Evolutionary conservation across 768 basidiomycete genomes (phyloP).

Genomic region (Saitozyma podzolica): DNA sequence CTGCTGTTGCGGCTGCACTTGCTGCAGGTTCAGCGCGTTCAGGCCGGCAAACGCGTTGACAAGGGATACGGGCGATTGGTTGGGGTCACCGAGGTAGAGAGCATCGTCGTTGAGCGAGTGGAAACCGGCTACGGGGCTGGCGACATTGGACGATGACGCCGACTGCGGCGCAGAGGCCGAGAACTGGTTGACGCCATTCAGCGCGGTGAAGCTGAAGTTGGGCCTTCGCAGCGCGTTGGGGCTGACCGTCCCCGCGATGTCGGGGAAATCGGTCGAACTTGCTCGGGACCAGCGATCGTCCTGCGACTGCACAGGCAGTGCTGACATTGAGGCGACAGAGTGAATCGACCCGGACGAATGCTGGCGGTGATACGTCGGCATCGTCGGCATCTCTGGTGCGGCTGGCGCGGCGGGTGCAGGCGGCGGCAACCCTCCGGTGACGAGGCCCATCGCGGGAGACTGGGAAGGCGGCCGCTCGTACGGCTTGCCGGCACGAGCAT

Average conservation of each 20-base stretch:
- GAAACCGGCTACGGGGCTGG: conserved; percentile 16
- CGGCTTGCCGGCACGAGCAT: conserved; percentile 33
- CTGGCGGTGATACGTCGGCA: conserved; percentile 25
- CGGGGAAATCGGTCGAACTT: neutral
- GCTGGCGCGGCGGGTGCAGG: neutral
- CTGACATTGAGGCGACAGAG: conserved; percentile 11
- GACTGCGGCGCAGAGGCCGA: conserved; percentile 10
- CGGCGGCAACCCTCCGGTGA: conserved; percentile 15
- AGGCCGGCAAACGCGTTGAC: conserved; percentile 16
- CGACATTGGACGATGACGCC: conserved; percentile 19
- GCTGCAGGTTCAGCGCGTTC: conserved; percentile 4
- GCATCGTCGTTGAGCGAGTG: conserved; percentile 18
- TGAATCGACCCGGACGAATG: conserved; percentile 26
- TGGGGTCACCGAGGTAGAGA: conserved; percentile 20
- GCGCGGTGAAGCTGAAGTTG: conserved; percentile 22
- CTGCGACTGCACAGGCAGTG: neutral
- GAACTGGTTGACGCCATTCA: conserved; percentile 5
- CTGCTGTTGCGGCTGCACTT: conserved; percentile 6
- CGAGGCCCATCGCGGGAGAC: conserved; percentile 18
- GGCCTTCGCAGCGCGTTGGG: conserved; percentile 35
- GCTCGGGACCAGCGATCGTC: neutral
- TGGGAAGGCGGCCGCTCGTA: conserved; percentile 41
- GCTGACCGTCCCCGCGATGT: conserved; percentile 29
- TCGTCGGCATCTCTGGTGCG: conserved; percentile 1
- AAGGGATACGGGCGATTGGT: conserved; percentile 23